Base-by-base conservation (phyloP, 768 basidiomycete species). In the Amanita phalloides region DNA sequence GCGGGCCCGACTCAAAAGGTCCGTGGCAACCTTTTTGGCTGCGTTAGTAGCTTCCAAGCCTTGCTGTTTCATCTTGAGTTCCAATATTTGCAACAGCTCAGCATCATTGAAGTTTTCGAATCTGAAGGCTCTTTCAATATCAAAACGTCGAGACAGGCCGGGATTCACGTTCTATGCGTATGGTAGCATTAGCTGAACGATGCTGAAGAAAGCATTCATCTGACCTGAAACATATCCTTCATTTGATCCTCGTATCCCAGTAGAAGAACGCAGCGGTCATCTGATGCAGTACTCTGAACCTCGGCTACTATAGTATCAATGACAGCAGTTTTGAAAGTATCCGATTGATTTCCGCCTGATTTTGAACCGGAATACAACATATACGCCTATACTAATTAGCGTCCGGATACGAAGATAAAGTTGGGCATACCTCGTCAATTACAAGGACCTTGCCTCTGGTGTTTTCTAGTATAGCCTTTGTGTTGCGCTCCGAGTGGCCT, bases 301-400 rank as follows among this genome's bases (percentile, higher is more conserved):
- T 86, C 84, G 0, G 84, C 84, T 0, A 86, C 84, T 26, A 86
- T 76, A 0, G 84, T 84, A 58, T 86, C 84, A 26, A 86, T 82
- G 38, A 86, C 84, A 0, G 82, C 73, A 1, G 79, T 81, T 55
- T 84, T 84, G 63, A 66, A 85, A 0, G 69, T 61, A 55, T 86
- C 81, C 13, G 57, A 65, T 7, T 60, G 37, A 41, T 61, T 51
- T 5, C 60, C 61, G n/a, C 46, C 58, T 20, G 66, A 67, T 3
- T 63, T 63, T 8, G 63, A 61, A 30, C 74, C 74, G n/a, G 71
- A 68, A 54, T 84, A 80, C 6, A 86, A 65, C 79, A 81, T 82
- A 56, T 77, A 86, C 3, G 84, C 84, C 84, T 85, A 53, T n/a
- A 28, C 44, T 39, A 30, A 53, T 43, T 45, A 52, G 9, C 48